phyloP scores from a whole-genome alignment of 2,329 filamentous ascomycete genomes.

The Arachnopeziza araneosa region DNA sequence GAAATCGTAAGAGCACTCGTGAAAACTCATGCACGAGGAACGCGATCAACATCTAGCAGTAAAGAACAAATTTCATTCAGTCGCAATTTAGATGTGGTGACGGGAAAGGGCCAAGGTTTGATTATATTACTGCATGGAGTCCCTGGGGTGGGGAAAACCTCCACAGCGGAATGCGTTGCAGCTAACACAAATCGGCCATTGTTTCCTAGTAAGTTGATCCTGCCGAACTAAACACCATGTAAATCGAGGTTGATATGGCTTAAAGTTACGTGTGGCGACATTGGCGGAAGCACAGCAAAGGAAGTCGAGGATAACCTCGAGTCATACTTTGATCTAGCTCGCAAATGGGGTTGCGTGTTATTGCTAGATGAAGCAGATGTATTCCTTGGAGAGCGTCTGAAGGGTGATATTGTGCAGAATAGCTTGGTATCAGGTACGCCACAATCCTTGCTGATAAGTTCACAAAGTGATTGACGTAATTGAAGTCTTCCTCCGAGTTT shows the following conservation, averaged over 20 bases:
- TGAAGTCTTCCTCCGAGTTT: neutral
- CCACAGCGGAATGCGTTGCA: neutral
- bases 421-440: neutral
- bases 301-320: neutral
- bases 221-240: neutral
- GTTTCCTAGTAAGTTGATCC: neutral
- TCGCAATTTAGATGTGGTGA: neutral
- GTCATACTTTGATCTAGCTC: neutral
- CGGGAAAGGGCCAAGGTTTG: neutral
- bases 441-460: neutral
- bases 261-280: neutral
- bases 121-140: constrained; percentile 20
- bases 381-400: neutral
- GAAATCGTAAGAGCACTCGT: neutral
- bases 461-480: neutral
- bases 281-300: neutral
- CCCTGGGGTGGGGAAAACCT: neutral
- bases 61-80: neutral
- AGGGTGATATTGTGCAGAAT: neutral
- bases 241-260: neutral
- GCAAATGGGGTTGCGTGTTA: neutral
- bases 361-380: neutral
- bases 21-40: neutral
- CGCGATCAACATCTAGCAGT: neutral
- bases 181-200: neutral